phyloP scores from a whole-genome alignment of 257 asterid genomes.

The Solanum commersonii region DNA sequence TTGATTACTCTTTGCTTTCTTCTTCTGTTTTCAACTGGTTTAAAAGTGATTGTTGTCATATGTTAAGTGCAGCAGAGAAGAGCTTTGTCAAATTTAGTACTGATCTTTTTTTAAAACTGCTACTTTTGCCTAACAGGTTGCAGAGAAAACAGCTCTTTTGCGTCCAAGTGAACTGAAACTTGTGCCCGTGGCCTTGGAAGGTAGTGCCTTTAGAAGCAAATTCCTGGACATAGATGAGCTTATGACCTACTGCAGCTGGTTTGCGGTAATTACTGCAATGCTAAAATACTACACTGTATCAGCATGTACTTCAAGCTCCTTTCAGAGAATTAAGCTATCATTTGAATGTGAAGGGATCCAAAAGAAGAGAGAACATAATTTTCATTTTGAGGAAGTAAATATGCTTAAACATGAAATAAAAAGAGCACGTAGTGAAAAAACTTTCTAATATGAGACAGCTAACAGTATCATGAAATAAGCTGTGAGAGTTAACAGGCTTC shows the following conservation, averaged over 20 bases:
- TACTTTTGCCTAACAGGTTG: constrained; percentile 46
- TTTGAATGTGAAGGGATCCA: not conserved
- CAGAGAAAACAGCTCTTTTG: constrained; percentile 92
- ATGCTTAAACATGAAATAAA: not conserved
- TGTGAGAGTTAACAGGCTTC: not conserved
- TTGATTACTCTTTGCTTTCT: not conserved
- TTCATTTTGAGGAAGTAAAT: not conserved
- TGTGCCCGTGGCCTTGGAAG: constrained; percentile 85
- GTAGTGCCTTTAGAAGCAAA: constrained; percentile 85
- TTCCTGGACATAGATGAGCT: constrained; percentile 87
- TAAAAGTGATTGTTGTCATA: not conserved
- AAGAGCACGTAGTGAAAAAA: not conserved
- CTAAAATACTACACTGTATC: not conserved
- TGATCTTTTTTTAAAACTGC: not conserved
- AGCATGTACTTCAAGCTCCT: not conserved
- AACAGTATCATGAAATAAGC: not conserved
- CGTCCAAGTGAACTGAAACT: constrained; percentile 81
- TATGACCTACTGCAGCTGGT: constrained; percentile 98
- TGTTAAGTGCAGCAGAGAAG: not conserved
- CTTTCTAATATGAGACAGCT: not conserved
- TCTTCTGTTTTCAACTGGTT: not conserved
- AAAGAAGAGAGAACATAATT: not conserved
- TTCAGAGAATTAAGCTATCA: not conserved
- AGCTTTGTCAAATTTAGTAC: not conserved
- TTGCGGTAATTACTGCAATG: constrained; percentile 61